Evolutionary conservation across 176 grass and related monocot genomes (phyloP), one percentile per base, ranked within the genome.

Genomic region (Oropetium thomaeum): DNA sequence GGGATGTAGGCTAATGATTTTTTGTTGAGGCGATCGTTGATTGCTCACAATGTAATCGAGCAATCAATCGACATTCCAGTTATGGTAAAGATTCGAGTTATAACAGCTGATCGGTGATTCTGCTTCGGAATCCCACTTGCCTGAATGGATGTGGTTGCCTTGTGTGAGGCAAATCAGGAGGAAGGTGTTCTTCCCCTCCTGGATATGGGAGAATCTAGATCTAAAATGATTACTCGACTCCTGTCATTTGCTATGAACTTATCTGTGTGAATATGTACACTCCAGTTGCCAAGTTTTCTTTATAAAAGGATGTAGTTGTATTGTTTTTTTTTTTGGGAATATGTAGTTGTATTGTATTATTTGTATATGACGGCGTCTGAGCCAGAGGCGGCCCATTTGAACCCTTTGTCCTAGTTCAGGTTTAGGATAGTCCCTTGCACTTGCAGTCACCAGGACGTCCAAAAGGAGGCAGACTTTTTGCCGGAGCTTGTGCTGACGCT

Each of bases 1-100:
- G 54, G 79, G 80, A 44, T 79, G 69, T 88, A 83, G 80, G 80
- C 75, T 74, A 83, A 88, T 88, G 68, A 55, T 70, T 88, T 70
- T 88, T 88, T 74, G 70, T 53, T 55, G 63, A 84, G 76, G 81
- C 63, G 22, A 60, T 75, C 75, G 68, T 74, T 64, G 69, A 60
- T 75, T 79, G 68, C 58, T 62, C 61, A 54, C 62, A 64, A 20
- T 88, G 86, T 83, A 75, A 88, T 79, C 59, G 62, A 78, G 62
- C 69, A 79, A 88, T 57, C 25, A 52, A 71, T 81, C 31, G 7
- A 20, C 63, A 75, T 47, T 70, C 70, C 74, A 83, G 42, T 70
- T 74, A 64, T 79, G 86, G 75, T 69, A 70, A 44, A 48, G 64
- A 74, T 31, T 58, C 25, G 60, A 84, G 81, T 63, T 83, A 69